Conservation (phyloP, 257 asterid genomes). For the Lycium ferocissimum region DNA sequence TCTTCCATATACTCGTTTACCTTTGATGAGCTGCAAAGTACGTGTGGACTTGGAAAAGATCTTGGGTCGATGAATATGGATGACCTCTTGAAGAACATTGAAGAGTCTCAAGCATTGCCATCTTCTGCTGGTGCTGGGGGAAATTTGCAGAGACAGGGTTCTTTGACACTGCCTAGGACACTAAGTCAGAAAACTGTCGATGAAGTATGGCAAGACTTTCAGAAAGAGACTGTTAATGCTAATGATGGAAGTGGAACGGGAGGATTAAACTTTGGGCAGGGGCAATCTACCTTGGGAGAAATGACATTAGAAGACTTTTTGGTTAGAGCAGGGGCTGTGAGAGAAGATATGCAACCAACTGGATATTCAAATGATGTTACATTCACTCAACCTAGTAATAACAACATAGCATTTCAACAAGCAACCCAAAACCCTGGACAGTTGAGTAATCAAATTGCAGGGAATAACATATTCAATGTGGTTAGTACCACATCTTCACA, state of each 20-base stretch:
- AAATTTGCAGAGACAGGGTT: conserved; percentile 81
- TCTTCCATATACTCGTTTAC: conserved; percentile 81
- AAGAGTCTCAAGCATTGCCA: conserved; percentile 65
- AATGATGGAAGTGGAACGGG: conserved; percentile 52
- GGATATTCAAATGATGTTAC: conserved; percentile 44
- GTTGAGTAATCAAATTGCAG: neutral
- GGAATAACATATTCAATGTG: conserved; percentile 2
- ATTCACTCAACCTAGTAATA: conserved; percentile 41
- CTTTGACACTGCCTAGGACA: conserved; percentile 82
- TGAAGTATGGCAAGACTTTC: conserved; percentile 81
- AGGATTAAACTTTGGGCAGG: conserved; percentile 49
- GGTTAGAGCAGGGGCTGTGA: conserved; percentile 75
- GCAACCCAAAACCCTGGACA: conserved; percentile 46
- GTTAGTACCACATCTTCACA: conserved; percentile 9
- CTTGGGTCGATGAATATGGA: conserved; percentile 96
- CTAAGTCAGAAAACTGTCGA: conserved; percentile 87
- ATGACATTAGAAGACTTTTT: conserved; percentile 87
- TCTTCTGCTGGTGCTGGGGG: conserved; percentile 55
- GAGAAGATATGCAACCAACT: conserved; percentile 66
- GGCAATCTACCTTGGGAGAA: conserved; percentile 81
- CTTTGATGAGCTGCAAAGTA: conserved; percentile 80
- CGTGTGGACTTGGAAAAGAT: conserved; percentile 78
- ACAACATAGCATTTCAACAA: conserved; percentile 59
- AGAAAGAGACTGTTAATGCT: conserved; percentile 52
- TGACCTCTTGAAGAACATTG: conserved; percentile 84